Evolutionary conservation across 495 filamentous ascomycete species (phyloP).

Genomic region (Tuber magnatum): DNA sequence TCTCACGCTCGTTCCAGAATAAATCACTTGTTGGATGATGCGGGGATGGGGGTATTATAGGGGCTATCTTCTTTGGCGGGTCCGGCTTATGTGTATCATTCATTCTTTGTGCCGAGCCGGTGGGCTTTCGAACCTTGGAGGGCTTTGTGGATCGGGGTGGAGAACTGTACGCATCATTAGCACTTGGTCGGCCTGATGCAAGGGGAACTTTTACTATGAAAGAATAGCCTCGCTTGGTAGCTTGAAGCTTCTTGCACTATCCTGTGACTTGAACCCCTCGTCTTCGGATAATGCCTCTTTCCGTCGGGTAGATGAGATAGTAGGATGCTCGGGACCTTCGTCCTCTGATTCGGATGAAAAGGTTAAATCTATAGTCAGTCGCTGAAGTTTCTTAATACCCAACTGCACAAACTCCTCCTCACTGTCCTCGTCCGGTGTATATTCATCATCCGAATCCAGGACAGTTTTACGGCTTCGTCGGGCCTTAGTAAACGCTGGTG

Average conservation of each 20-base stretch:
- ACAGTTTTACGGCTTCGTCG: not conserved
- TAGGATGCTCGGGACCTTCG: not conserved
- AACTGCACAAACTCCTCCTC: not conserved
- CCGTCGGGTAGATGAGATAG: not conserved
- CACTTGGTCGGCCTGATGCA: not conserved
- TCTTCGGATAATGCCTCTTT: constrained; percentile 11
- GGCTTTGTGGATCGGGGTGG: constrained; percentile 30
- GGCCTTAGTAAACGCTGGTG: not conserved
- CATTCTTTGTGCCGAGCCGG: constrained; percentile 20
- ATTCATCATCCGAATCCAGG: not conserved
- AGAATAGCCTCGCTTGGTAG: constrained; percentile 14
- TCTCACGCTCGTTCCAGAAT: constrained; percentile 70
- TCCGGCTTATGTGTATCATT: constrained; percentile 8
- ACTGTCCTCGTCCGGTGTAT: not conserved
- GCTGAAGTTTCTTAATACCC: not conserved
- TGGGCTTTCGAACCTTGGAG: constrained; percentile 22
- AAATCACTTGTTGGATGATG: constrained; percentile 60
- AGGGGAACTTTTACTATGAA: constrained; percentile 17
- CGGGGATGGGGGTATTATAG: constrained; percentile 37
- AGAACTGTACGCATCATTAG: constrained; percentile 10
- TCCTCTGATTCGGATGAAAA: not conserved
- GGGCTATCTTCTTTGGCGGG: constrained; percentile 38
- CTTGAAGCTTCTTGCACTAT: constrained; percentile 6
- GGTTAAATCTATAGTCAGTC: not conserved
- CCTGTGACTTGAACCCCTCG: constrained; percentile 15